Base-by-base conservation (phyloP, 208 protist genomes). In the Wallacemonas sp. region DNA sequence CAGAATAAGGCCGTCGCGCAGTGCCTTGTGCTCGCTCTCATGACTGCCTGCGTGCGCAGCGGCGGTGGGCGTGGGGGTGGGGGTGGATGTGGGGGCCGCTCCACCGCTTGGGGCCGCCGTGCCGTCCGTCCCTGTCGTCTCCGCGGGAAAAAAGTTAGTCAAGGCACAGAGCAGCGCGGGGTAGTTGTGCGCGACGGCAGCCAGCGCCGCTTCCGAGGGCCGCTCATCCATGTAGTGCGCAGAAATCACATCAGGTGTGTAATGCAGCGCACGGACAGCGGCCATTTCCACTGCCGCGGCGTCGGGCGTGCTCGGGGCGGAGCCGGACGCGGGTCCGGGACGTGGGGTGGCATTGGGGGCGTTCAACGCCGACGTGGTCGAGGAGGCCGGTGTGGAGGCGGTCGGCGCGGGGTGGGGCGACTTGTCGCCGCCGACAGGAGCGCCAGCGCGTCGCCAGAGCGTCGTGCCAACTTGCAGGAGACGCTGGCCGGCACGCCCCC, bases 201-300 rank as follows among this genome's bases (percentile, higher is more conserved):
- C 25, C 45, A 87, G 39, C 0, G 66, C 71, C 18, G 44, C 39
- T 14, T 63, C 72, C 28, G 65, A 62, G 31, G 87, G 87, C 1
- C 71, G 62, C 20, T 55, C 52, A 59, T 93, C 84, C 39, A 90
- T 69, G 61, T 87, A 93, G 29, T 81, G 71, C 44, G 82, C 69
- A 4, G 79, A 74, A 50, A 93, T 80, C 42, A 73, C 69, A 41
- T 87, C 73, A 2, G 76, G 65, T 28, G 79, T 80, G 72, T 86
- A 90, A 18, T 44, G 12, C 41, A 65, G 31, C 36, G 28, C 25
- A 12, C 11, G 52, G 23, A 42, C 2, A 10, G 49, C 12, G 29
- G 61, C 38, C n/a, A 11, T 32, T 65, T 59, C n/a, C n/a, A n/a
- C n/a, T n/a, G n/a, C n/a, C n/a, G n/a, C n/a, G n/a, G n/a, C n/a